Evolutionary conservation across 768 basidiomycete species (phyloP).

Genomic region (Tricholoma hemisulphureum): DNA sequence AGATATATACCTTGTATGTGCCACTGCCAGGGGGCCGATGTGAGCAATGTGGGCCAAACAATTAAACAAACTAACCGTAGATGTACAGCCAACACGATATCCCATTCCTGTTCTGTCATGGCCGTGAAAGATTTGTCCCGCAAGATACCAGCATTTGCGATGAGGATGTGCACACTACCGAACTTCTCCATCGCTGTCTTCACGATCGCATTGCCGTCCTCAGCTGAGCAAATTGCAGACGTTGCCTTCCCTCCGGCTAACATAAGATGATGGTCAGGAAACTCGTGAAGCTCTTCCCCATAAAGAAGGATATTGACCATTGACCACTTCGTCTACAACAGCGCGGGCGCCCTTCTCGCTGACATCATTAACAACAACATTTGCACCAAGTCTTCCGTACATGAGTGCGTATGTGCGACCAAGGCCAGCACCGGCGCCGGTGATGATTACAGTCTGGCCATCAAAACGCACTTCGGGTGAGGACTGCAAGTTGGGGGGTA

Average conservation of each 20-base stretch:
- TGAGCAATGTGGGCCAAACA: background rate
- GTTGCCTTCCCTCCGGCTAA: conserved; percentile 87
- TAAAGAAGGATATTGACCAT: conserved; percentile 42
- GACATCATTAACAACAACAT: conserved; percentile 95
- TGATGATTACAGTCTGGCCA: conserved; percentile 89
- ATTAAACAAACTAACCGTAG: conserved; percentile 47
- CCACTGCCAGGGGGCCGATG: conserved; percentile 37
- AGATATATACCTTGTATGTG: conserved; percentile 74
- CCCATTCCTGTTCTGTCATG: conserved; percentile 94
- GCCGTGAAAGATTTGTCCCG: conserved; percentile 90
- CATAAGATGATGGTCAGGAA: background rate
- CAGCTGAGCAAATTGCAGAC: conserved; percentile 80
- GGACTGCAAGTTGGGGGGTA: conserved; percentile 68
- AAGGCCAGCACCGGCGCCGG: conserved; percentile 92
- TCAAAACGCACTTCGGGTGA: conserved; percentile 76
- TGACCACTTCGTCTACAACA: conserved; percentile 85
- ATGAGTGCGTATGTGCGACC: conserved; percentile 90
- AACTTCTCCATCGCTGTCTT: conserved; percentile 85
- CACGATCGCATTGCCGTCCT: conserved; percentile 89
- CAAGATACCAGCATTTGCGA: conserved; percentile 92
- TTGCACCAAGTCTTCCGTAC: conserved; percentile 91
- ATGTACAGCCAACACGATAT: conserved; percentile 85
- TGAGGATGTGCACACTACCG: conserved; percentile 81
- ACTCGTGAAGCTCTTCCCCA: background rate
- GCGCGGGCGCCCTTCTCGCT: conserved; percentile 78